phyloP scores from a whole-genome alignment of 306 rosid genomes.

The Lagenaria siceraria region DNA sequence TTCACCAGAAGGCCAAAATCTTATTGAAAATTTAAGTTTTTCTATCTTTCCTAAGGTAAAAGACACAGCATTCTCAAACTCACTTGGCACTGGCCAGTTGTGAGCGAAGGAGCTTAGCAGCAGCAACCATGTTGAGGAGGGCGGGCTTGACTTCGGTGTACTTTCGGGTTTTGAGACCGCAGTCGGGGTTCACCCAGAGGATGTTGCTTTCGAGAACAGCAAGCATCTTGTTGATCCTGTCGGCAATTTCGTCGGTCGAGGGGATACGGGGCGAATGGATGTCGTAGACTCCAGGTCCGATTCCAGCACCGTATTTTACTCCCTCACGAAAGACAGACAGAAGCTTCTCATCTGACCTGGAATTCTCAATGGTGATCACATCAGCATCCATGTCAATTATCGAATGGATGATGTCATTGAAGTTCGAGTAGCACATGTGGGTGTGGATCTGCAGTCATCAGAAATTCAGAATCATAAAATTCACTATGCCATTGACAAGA shows the following conservation, averaged over 20 bases:
- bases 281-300: slow-evolving; percentile 85
- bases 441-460: slow-evolving; percentile 57
- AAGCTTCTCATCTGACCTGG: slow-evolving; percentile 75
- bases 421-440: slow-evolving; percentile 86
- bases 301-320: slow-evolving; percentile 76
- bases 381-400: slow-evolving; percentile 90
- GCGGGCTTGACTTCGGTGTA: slow-evolving; percentile 68
- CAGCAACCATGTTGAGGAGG: slow-evolving; percentile 61
- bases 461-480: not conserved
- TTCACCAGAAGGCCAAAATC: not conserved
- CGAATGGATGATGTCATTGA: slow-evolving; percentile 78
- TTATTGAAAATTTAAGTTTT: not conserved
- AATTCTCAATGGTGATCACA: slow-evolving; percentile 84
- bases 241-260: slow-evolving; percentile 52
- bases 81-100: slow-evolving; percentile 42
- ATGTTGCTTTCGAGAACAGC: slow-evolving; percentile 67
- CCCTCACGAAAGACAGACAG: slow-evolving; percentile 78
- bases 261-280: slow-evolving; percentile 89
- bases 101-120: slow-evolving; percentile 61
- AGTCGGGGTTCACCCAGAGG: slow-evolving; percentile 87
- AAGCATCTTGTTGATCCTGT: slow-evolving; percentile 61
- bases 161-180: slow-evolving; percentile 83
- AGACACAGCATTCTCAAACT: slow-evolving; percentile 1
- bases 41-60: not conserved
- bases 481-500: not conserved